These are phyloP conservation scores for Litchi chinensis DNA, from an alignment of 345 rosid species.

Conservation along the genomic window DNA sequence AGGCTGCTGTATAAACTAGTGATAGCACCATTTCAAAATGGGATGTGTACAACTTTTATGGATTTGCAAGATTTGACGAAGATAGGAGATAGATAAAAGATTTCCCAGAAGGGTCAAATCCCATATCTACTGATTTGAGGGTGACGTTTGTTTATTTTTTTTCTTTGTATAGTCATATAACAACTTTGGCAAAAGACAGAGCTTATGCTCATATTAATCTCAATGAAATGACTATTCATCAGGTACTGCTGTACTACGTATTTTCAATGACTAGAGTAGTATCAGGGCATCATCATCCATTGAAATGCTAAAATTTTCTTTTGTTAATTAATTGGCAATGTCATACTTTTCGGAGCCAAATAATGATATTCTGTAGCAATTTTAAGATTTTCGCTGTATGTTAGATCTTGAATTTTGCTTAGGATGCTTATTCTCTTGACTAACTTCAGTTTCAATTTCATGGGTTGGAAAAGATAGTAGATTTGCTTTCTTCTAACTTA, in stretches of 20 bases:
- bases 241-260: constrained; percentile 32
- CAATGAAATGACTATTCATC: constrained; percentile 52
- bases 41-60: too few species aligned
- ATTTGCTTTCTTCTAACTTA: too few species aligned
- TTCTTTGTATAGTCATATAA: constrained; percentile 55
- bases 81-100: too few species aligned
- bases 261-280: background rate
- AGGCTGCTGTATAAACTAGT: too few species aligned
- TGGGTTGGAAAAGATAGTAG: too few species aligned
- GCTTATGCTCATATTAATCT: constrained; percentile 59
- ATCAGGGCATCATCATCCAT: background rate
- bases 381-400: background rate
- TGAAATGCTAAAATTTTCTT: constrained; percentile 1
- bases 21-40: too few species aligned
- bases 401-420: too few species aligned
- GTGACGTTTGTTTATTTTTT: constrained; percentile 13
- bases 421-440: too few species aligned
- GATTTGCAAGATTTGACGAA: too few species aligned
- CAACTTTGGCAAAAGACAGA: constrained; percentile 71
- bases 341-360: constrained; percentile 1
- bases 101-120: too few species aligned
- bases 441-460: too few species aligned
- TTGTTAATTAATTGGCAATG: background rate
- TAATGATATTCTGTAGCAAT: background rate
- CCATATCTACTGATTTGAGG: too few species aligned